Percentiles rank a stretch among this genome's conserved stretches.
Evolutionary conservation across 768 basidiomycete genomes (phyloP).

Genomic region (Suillus sp.): DNA sequence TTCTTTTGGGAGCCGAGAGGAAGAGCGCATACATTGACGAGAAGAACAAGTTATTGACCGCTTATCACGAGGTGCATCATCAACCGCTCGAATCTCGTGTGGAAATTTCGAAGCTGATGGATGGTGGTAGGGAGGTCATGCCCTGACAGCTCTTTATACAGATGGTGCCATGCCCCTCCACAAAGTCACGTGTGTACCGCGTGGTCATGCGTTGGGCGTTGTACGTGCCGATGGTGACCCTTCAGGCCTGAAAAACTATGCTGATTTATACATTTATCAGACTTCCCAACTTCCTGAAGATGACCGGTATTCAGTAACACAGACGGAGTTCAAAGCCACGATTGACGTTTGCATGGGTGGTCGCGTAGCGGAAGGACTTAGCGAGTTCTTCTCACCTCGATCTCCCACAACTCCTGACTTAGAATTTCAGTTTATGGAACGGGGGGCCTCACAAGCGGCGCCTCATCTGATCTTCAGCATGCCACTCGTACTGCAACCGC

Average conservation of each 20-base stretch:
- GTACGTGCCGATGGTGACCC: slow-evolving; percentile 46
- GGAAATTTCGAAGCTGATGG: slow-evolving; percentile 15
- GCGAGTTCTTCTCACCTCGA: slow-evolving; percentile 42
- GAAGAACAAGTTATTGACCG: slow-evolving; percentile 85
- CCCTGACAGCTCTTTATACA: slow-evolving; percentile 92
- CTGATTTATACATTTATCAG: slow-evolving; percentile 32
- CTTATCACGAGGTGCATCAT: slow-evolving; percentile 85
- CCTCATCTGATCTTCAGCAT: slow-evolving; percentile 80
- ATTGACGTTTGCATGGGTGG: slow-evolving; percentile 96
- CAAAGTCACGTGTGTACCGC: slow-evolving; percentile 96
- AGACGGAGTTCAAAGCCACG: slow-evolving; percentile 73
- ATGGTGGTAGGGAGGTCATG: slow-evolving; percentile 76
- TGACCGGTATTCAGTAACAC: slow-evolving; percentile 71
- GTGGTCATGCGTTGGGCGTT: slow-evolving; percentile 89
- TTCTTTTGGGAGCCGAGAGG: slow-evolving; percentile 95
- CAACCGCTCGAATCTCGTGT: not conserved
- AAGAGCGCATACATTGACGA: slow-evolving; percentile 87
- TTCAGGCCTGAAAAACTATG: slow-evolving; percentile 2
- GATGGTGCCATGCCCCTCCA: slow-evolving; percentile 95
- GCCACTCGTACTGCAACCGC: slow-evolving; percentile 79
- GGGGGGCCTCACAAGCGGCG: slow-evolving; percentile 89
- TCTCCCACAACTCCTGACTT: slow-evolving; percentile 17
- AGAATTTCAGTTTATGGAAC: slow-evolving; percentile 71
- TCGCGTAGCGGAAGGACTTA: slow-evolving; percentile 90
- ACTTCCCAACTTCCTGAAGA: slow-evolving; percentile 79